Conservation (phyloP, 768 basidiomycete genomes). For the Inosperma sp. region DNA sequence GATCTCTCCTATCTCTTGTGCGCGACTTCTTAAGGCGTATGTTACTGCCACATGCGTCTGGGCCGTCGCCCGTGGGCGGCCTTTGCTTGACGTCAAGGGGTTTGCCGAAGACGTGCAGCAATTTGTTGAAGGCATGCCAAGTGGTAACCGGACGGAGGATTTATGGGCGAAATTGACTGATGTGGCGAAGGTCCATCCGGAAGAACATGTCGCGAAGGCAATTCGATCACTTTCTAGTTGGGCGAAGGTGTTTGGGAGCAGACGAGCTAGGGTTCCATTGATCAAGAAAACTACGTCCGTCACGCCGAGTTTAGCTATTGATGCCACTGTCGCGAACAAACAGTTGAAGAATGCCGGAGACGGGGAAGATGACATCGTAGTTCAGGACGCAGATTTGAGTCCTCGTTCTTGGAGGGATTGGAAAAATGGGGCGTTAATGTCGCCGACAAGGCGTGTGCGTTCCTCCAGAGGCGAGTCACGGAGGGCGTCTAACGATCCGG, state of each 20-base stretch:
- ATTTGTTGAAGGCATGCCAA: slow-evolving; percentile 11
- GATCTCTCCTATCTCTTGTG: slow-evolving; percentile 41
- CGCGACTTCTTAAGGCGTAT: slow-evolving; percentile 54
- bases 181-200: slow-evolving; percentile 1
- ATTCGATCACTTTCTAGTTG: slow-evolving; percentile 34
- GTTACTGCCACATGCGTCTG: slow-evolving; percentile 47
- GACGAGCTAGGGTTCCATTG: slow-evolving; percentile 4
- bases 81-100: slow-evolving; percentile 41
- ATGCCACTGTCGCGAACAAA: background rate
- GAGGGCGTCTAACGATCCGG: background rate
- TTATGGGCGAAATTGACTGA: background rate
- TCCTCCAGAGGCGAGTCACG: background rate
- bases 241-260: slow-evolving; percentile 20
- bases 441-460: background rate
- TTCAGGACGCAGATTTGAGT: background rate
- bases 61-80: slow-evolving; percentile 57
- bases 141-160: background rate
- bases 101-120: slow-evolving; percentile 37
- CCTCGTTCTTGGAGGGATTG: slow-evolving; percentile 8
- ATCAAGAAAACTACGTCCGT: background rate
- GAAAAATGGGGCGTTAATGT: slow-evolving; percentile 1
- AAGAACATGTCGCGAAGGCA: slow-evolving; percentile 41
- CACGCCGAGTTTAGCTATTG: background rate
- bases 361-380: background rate
- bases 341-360: background rate